Conservation (phyloP, 2,329 filamentous ascomycete species). For the Rutstroemia sp. region DNA sequence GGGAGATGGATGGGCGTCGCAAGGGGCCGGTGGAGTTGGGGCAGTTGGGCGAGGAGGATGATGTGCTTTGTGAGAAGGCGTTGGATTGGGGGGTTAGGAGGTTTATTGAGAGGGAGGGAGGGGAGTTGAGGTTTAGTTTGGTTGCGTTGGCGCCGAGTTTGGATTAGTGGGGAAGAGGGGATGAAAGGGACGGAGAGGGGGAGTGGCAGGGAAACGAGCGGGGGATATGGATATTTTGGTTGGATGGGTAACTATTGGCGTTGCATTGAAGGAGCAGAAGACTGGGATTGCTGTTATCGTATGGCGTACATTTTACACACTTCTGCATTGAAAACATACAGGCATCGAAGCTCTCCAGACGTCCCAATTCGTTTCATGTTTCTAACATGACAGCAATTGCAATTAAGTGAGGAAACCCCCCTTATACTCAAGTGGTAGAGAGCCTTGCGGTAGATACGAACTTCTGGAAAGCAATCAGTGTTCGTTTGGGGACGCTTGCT, state of each 20-base stretch:
- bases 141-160: constrained; percentile 24
- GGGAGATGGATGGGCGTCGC: constrained; percentile 65
- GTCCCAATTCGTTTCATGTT: too few species aligned
- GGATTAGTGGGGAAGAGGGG: constrained; percentile 12
- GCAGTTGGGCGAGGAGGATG: constrained; percentile 50
- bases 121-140: constrained; percentile 27
- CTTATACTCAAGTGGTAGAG: too few species aligned
- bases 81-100: constrained; percentile 53
- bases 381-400: too few species aligned
- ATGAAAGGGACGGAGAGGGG: too few species aligned
- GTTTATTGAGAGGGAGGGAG: constrained; percentile 33
- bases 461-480: too few species aligned
- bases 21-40: constrained; percentile 47
- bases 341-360: neutral
- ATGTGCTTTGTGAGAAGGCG: constrained; percentile 70
- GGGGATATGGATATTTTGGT: neutral
- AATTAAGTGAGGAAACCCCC: too few species aligned
- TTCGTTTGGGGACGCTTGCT: too few species aligned
- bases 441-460: too few species aligned
- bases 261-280: too few species aligned
- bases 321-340: too few species aligned
- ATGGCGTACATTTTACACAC: too few species aligned
- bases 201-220: constrained; percentile 1
- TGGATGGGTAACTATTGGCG: neutral
- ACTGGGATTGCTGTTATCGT: too few species aligned